A percentile compares a stretch with the other conserved stretches of the same genome.
Conservation (phyloP, 768 basidiomycete genomes). For the Holtermannia corniformis region DNA sequence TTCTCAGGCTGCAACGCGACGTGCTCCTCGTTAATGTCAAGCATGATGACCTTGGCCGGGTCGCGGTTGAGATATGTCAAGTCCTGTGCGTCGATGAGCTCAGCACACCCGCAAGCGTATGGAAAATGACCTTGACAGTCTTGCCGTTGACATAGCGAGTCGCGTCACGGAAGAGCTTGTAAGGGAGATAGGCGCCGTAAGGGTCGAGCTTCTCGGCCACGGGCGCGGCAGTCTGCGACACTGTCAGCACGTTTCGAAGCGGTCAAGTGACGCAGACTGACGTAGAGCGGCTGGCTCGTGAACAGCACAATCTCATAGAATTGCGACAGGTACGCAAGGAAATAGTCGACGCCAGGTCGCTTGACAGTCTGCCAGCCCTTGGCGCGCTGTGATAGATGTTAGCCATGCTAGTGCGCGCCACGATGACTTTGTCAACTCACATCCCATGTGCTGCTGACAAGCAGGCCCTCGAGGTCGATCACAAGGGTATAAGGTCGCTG, state of each 20-base stretch:
- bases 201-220: slow-evolving; percentile 90
- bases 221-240: slow-evolving; percentile 67
- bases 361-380: slow-evolving; percentile 97
- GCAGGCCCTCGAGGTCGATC: slow-evolving; percentile 80
- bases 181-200: slow-evolving; percentile 77
- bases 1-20: slow-evolving; percentile 76
- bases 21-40: slow-evolving; percentile 78
- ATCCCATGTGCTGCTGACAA: slow-evolving; percentile 90
- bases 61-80: slow-evolving; percentile 91
- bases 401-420: neutral
- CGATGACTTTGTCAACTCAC: too few species aligned
- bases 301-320: slow-evolving; percentile 98
- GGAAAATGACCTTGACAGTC: slow-evolving; percentile 62
- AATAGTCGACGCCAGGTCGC: slow-evolving; percentile 95
- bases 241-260: neutral
- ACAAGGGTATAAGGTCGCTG: slow-evolving; percentile 87
- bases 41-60: slow-evolving; percentile 72
- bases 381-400: slow-evolving; percentile 53
- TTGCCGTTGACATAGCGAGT: slow-evolving; percentile 73
- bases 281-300: slow-evolving; percentile 80
- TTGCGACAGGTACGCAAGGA: slow-evolving; percentile 91
- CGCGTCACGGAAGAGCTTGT: slow-evolving; percentile 85
- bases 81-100: slow-evolving; percentile 49
- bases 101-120: neutral
- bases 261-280: slow-evolving; percentile 44